These are phyloP conservation scores for Combretum micranthum DNA, from an alignment of 345 rosid species.

Conservation along the genomic window DNA sequence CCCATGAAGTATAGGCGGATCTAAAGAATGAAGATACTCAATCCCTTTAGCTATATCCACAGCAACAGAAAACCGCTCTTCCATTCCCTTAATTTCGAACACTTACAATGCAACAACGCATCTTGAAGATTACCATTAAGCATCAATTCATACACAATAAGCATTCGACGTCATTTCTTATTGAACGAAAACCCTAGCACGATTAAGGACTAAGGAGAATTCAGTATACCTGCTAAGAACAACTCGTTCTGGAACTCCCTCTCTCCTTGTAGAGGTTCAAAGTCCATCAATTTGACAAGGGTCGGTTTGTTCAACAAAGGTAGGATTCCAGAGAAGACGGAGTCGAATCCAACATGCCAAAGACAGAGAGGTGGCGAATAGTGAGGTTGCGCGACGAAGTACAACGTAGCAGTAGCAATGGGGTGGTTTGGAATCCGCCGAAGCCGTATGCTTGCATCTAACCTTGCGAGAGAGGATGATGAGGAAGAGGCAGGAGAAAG, in stretches of 20 bases:
- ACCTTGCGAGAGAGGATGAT: constrained; percentile 59
- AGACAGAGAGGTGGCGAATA: constrained; percentile 65
- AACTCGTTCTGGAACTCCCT: constrained; percentile 93
- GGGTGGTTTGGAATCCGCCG: constrained; percentile 53
- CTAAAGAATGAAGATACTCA: no score
- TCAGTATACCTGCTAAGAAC: constrained; percentile 60
- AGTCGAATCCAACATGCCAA: constrained; percentile 93
- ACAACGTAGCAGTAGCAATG: constrained; percentile 65
- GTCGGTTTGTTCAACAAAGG: constrained; percentile 23
- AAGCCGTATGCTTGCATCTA: constrained; percentile 65
- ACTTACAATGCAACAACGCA: constrained; percentile 63
- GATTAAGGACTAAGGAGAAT: constrained; percentile 46
- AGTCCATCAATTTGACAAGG: no score
- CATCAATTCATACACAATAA: constrained; percentile 79
- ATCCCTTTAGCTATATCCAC: no score
- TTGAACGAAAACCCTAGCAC: constrained; percentile 76
- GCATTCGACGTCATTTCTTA: constrained; percentile 52
- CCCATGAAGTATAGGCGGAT: no score
- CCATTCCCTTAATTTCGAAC: constrained; percentile 64
- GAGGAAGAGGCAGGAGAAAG: constrained; percentile 29
- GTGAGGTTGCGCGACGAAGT: constrained; percentile 72
- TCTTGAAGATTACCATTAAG: constrained; percentile 78
- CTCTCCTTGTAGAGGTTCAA: constrained; percentile 86
- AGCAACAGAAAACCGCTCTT: constrained; percentile 38
- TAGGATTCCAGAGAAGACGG: constrained; percentile 64